Evolutionary conservation across 2,329 filamentous ascomycete species (phyloP), one percentile per base, ranked within the genome.

Genomic region (Venturia effusa): DNA sequence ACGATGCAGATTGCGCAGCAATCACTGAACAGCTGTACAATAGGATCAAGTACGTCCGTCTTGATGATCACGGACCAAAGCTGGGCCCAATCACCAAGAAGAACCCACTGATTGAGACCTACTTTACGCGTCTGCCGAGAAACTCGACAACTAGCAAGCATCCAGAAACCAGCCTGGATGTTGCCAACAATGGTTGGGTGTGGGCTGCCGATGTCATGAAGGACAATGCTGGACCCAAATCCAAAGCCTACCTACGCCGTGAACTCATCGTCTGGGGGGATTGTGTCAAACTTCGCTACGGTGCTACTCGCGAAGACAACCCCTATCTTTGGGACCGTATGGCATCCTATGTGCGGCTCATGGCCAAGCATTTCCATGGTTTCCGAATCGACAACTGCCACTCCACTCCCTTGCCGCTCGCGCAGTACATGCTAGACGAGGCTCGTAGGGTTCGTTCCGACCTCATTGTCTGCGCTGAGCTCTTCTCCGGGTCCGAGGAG

Each of bases 231-330:
- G 95, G 95, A 0, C 88, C 92, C 0, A 81, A 89, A 59, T 96
- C 93, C 10, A 87, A 88, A 64, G 92, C 93, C n/a, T 99, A 99
- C 71, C 83, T 99, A n/a, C 85, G 91, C 62, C 85, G 94, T 68
- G 92, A 99, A 75, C 91, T 99, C 66, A 97, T 99, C 68, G 89
- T 97, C 37, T 99, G 94, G 94, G 92, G 93, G 17, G 94, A 99
- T 73, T 99, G 95, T 73, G 94, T 97, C 67, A 99, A 99, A 79
- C 82, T 99, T 62, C 87, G 94, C 22, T 99, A 97, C 72, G 94
- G 94, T 40, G 82, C 79, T 32, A 81, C 85, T 0, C 89, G 88
- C 0, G 77, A 92, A 62, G 94, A 97, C 73, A 97, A 88, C 70
- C 93, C 94, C 0, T 99, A 86, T 79, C 80, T 99, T 10, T 99